Evolutionary conservation across 177 flowering plant species (phyloP).

Genomic region (Vitis hybrid): DNA sequence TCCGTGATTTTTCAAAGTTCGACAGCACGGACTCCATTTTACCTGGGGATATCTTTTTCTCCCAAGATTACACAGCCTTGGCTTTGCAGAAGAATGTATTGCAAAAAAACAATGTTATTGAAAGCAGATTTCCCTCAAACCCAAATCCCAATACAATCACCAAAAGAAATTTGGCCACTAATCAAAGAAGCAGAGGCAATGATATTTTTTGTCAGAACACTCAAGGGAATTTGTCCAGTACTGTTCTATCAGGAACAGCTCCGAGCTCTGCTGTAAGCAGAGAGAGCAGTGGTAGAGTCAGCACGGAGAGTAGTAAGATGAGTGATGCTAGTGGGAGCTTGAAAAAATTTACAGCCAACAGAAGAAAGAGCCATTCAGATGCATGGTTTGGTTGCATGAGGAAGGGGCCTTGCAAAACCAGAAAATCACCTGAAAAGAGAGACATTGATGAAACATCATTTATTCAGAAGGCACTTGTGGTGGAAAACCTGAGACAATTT

Average conservation of each 20-base stretch:
- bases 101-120: conserved; percentile 16
- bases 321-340: conserved; percentile 45
- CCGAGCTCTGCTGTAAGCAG: conserved; percentile 37
- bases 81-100: conserved; percentile 23
- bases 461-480: conserved; percentile 68
- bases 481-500: conserved; percentile 59
- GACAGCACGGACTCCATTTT: conserved; percentile 55
- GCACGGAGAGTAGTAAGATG: conserved; percentile 36
- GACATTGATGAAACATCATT: conserved; percentile 55
- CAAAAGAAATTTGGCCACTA: conserved; percentile 20
- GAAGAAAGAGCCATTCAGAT: conserved; percentile 48
- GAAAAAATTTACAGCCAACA: conserved; percentile 44
- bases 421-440: conserved; percentile 48
- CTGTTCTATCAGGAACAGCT: conserved; percentile 27
- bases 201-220: conserved; percentile 17
- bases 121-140: conserved; percentile 5
- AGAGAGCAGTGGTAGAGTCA: conserved; percentile 29
- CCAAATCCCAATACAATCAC: conserved; percentile 24
- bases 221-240: conserved; percentile 22
- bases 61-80: conserved; percentile 33
- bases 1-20: conserved; percentile 12
- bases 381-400: conserved; percentile 61
- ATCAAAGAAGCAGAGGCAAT: conserved; percentile 18
- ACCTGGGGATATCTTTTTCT: conserved; percentile 64
- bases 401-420: conserved; percentile 51